Base-by-base conservation (phyloP, 2,329 filamentous ascomycete genomes). In the Ophiostoma fasciatum region DNA sequence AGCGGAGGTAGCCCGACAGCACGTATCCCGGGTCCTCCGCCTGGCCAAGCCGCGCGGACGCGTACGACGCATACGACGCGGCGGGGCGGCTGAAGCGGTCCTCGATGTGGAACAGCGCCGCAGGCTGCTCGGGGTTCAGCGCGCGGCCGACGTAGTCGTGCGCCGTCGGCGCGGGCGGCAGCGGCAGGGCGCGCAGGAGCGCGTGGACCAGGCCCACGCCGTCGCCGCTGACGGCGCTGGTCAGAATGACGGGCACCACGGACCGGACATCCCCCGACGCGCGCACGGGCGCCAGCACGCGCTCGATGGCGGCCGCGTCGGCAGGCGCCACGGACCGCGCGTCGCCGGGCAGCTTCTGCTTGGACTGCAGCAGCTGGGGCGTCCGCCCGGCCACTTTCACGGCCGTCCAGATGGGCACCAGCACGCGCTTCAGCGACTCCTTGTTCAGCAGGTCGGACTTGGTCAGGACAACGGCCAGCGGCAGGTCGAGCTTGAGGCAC, bases 181-280 rank as follows among this genome's bases (percentile, higher is more conserved):
- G 64, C 0, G 87, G 87, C 28, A 98, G 63, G 37, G 68, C 71
- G 39, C 77, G 71, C 11, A 98, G 62, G 15, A 96, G 66, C 14
- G 84, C 82, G 58, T 96, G 90, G 17, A 94, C 54, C 37, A 81
- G 71, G 5, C 76, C 75, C 37, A 96, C 79, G 0, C 90, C 88
- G 11, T 69, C 77, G 0, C 88, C 90, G 46, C 79, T 83, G 2
- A 94, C 77, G 4, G 85, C 76, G 50, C 87, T 94, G 4, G 85
- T 88, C 39, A 96, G 66, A 1, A 94, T 60, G 33, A 98, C 87
- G 0, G 90, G 90, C 1, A 96, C 80, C 23, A 73, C 62, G 46
- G 58, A 50, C 42, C 63, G 55, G 14, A 63, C 48, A 33, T 60
- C 54, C 1, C 54, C 57, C 18, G 57, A 54, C 14, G 60, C 51